phyloP scores from a whole-genome alignment of 192 early-diverging fungal species.

The Helicostylum pulchrum region DNA sequence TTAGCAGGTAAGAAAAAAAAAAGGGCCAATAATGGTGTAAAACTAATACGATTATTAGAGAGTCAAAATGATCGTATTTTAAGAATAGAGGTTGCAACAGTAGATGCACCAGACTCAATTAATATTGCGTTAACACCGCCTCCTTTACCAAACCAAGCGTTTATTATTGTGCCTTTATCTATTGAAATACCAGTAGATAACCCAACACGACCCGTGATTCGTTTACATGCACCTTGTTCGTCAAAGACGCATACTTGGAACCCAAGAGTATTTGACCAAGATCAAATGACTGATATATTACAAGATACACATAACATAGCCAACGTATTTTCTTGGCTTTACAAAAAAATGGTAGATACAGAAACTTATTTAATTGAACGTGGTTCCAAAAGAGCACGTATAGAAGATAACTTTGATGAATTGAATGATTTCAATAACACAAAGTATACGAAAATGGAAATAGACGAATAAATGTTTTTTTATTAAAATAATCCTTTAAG shows the following conservation, averaged over 20 bases:
- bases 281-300: slow-evolving; percentile 24
- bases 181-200: slow-evolving; percentile 16
- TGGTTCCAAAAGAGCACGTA: background rate
- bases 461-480: background rate
- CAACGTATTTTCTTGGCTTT: slow-evolving; percentile 19
- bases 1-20: slow-evolving; percentile 19
- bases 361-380: slow-evolving; percentile 2
- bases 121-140: slow-evolving; percentile 24
- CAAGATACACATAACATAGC: slow-evolving; percentile 20
- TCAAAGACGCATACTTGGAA: slow-evolving; percentile 20
- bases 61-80: slow-evolving; percentile 10
- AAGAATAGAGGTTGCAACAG: slow-evolving; percentile 16
- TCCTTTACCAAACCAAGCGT: background rate
- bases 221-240: slow-evolving; percentile 6
- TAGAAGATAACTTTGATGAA: slow-evolving; percentile 3
- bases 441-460: slow-evolving; percentile 12
- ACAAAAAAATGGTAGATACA: slow-evolving; percentile 3
- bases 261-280: slow-evolving; percentile 23
- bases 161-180: slow-evolving; percentile 19
- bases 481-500: slow-evolving; percentile 30
- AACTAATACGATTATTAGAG: slow-evolving; percentile 6
- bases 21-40: background rate
- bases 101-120: slow-evolving; percentile 23
- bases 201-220: slow-evolving; percentile 18
- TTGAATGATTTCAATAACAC: slow-evolving; percentile 8